Base-by-base conservation (phyloP, 257 asterid species). In the Penstemon eatonii region DNA sequence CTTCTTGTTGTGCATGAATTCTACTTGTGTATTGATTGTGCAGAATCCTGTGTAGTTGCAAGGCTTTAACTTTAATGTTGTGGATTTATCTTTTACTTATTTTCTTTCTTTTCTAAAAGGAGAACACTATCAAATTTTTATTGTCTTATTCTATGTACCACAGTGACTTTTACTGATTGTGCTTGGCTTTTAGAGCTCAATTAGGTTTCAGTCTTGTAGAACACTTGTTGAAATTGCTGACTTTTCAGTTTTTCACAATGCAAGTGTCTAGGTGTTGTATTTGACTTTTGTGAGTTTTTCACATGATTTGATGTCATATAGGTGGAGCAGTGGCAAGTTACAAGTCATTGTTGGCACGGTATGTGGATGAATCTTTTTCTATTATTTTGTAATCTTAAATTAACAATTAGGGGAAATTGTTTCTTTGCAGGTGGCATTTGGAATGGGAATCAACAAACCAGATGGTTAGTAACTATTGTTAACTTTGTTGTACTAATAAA, bases 301-400 rank as follows among this genome's bases (percentile, higher is more conserved):
- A 52, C 59, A 62, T 78, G 66, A 78, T 76, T 49, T 75, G 71
- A 71, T 70, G 72, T 61, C 70, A 70, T 75, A 94, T 75, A 94
- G 99, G 86, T 94, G 99, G 99, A 90, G 97, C 79, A 87, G 60
- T 68, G 90, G 96, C 64, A 83, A 87, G 73, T 79, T 94, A 68
- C 99, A 91, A 79, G 97, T 94, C 82, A 94, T 94, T 75, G 96
- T 94, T 81, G 97, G 97, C 77, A 94, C 99, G 73, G 99, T 93
- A 85, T 61, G 92, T 84, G 56, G 47, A 44, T 15, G 51, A 37
- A 62, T 55, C 52, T 60, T 38, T 38, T 4, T 63, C 59, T 63
- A 53, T 8, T 42, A 12, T 64, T 45, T 46, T 49, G 47, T 73
- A 52, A 25, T 19, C 41, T 65, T 63, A 72, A 69, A 15, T 15